Evolutionary conservation across 2,329 filamentous ascomycete genomes (phyloP).

Genomic region (Arthrinium phaeospermum): DNA sequence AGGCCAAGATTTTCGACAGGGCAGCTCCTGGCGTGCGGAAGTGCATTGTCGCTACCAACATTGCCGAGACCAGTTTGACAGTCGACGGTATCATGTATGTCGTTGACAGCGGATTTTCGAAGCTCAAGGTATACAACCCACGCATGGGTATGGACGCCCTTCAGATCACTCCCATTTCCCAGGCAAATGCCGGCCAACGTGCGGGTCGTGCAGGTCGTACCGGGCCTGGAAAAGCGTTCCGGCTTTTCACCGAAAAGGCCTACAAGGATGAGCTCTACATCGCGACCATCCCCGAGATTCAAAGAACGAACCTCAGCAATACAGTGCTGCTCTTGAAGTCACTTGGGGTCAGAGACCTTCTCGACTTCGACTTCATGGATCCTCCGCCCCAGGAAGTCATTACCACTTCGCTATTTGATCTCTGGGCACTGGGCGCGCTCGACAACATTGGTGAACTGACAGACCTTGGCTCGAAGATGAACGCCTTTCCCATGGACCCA

Average conservation of each 20-base stretch:
- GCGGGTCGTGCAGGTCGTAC: slow-evolving; percentile 94
- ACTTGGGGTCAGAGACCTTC: slow-evolving; percentile 87
- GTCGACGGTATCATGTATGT: slow-evolving; percentile 99
- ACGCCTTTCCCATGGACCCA: slow-evolving; percentile 97
- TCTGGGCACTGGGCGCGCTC: slow-evolving; percentile 93
- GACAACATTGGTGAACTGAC: slow-evolving; percentile 95
- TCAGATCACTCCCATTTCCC: slow-evolving; percentile 96
- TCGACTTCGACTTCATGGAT: slow-evolving; percentile 99
- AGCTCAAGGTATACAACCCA: slow-evolving; percentile 98
- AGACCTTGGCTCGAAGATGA: slow-evolving; percentile 87
- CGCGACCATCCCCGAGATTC: slow-evolving; percentile 96
- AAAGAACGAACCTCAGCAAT: slow-evolving; percentile 93
- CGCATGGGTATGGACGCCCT: slow-evolving; percentile 99
- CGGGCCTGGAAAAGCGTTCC: slow-evolving; percentile 92
- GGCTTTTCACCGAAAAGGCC: slow-evolving; percentile 91
- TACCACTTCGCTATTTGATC: slow-evolving; percentile 93
- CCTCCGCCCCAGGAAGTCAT: slow-evolving; percentile 98
- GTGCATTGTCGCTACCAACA: slow-evolving; percentile 98
- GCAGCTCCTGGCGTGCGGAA: slow-evolving; percentile 91
- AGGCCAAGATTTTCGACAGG: slow-evolving; percentile 96
- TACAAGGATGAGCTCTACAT: slow-evolving; percentile 97
- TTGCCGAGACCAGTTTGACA: slow-evolving; percentile 96
- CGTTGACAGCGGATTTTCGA: slow-evolving; percentile 93
- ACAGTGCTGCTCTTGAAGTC: slow-evolving; percentile 94
- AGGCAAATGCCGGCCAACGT: slow-evolving; percentile 92